Evolutionary conservation across 345 rosid genomes (phyloP).

Genomic region (Ricinus communis): DNA sequence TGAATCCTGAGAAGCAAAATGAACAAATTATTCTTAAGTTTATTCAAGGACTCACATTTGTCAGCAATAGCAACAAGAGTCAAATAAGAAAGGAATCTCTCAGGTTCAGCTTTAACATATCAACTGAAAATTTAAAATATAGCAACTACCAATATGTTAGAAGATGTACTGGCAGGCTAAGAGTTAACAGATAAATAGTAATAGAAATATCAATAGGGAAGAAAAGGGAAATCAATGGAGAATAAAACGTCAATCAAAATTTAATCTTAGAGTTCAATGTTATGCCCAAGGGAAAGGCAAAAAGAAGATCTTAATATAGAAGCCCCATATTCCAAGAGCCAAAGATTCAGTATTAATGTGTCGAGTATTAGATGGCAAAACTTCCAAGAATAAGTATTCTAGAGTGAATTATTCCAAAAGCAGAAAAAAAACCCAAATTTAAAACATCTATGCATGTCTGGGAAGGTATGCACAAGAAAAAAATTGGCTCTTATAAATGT

Average conservation of each 20-base stretch:
- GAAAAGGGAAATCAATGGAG: neutral
- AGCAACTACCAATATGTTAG: neutral
- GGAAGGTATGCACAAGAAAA: too few species aligned
- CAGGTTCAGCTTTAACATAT: neutral
- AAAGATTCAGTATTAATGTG: neutral
- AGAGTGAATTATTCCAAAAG: neutral
- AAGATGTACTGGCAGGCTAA: neutral
- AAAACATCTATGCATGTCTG: neutral
- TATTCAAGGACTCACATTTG: neutral
- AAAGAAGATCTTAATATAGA: neutral
- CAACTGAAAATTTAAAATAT: neutral
- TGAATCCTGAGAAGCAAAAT: conserved; percentile 67
- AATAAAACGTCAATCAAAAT: neutral
- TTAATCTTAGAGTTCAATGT: neutral
- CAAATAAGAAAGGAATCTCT: conserved; percentile 7
- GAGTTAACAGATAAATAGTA: neutral
- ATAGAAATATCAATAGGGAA: neutral
- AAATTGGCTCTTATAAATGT: too few species aligned
- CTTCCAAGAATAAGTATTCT: neutral
- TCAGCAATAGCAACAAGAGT: conserved; percentile 12
- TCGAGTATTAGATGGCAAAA: neutral
- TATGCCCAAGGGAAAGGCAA: too few species aligned
- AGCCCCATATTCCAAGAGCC: neutral
- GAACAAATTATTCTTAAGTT: conserved; percentile 25
- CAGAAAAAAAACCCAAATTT: neutral